Evolutionary conservation across 169 alveolate genomes (phyloP).

Genomic region (Cryptosporidium sp.): DNA sequence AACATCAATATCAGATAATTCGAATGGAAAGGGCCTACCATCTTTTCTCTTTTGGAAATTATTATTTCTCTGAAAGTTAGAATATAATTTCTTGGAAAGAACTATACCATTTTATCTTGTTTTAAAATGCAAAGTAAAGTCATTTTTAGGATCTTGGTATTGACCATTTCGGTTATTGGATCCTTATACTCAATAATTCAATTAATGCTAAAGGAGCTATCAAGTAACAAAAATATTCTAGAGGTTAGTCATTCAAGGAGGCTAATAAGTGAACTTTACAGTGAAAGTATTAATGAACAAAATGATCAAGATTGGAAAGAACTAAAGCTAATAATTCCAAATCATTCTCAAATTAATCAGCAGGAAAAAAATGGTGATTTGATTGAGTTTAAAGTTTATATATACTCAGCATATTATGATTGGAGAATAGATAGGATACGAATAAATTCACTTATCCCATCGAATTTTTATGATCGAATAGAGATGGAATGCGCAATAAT

Average conservation of each 20-base stretch:
- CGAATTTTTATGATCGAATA: not conserved
- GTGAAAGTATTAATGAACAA: not conserved
- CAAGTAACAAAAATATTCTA: not conserved
- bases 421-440: conserved; percentile 7
- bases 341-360: not conserved
- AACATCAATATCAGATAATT: not conserved
- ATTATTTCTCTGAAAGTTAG: too few species aligned
- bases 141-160: not conserved
- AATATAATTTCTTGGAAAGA: not conserved
- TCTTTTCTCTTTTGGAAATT: too few species aligned
- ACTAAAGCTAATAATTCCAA: not conserved
- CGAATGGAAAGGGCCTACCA: not conserved
- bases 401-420: conserved; percentile 60
- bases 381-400: conserved; percentile 11
- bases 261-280: not conserved
- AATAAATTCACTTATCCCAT: conserved; percentile 35
- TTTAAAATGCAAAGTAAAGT: not conserved
- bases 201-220: not conserved
- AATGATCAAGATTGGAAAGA: conserved; percentile 8
- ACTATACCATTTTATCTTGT: not conserved
- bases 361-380: not conserved
- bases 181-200: not conserved
- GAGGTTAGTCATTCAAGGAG: not conserved
- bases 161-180: not conserved
- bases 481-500: conserved; percentile 6